These are phyloP conservation scores for Ustilago cynodontis DNA, from an alignment of 1,284 basidiomycete species.

Conservation along the genomic window DNA sequence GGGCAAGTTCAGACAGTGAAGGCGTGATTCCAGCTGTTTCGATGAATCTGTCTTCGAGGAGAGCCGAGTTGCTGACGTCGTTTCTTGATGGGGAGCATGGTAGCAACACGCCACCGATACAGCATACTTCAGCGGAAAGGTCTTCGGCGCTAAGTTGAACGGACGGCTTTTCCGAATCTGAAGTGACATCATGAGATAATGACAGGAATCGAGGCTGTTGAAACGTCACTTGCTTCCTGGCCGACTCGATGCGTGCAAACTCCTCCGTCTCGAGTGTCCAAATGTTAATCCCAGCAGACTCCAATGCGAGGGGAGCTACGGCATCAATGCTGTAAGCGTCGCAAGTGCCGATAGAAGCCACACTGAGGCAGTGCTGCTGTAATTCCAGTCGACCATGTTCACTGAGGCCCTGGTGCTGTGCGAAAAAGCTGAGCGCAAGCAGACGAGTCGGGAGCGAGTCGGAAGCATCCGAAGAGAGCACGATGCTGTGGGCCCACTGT, in stretches of 20 bases:
- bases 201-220: constrained; percentile 15
- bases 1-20: constrained; percentile 77
- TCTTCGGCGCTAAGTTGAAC: constrained; percentile 10
- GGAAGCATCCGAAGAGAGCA: constrained; percentile 15
- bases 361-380: constrained; percentile 27
- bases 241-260: constrained; percentile 24
- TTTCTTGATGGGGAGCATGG: constrained; percentile 13
- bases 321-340: constrained; percentile 20
- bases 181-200: not conserved
- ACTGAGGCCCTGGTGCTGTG: constrained; percentile 46
- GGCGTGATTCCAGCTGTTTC: constrained; percentile 77
- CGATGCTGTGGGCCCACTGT: constrained; percentile 34
- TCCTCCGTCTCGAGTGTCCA: constrained; percentile 54
- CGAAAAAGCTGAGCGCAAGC: constrained; percentile 54
- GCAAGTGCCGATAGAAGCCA: constrained; percentile 10
- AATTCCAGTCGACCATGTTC: constrained; percentile 40
- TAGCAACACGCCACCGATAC: constrained; percentile 58
- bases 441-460: constrained; percentile 39
- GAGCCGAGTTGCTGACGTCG: not conserved
- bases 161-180: not conserved
- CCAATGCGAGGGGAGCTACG: constrained; percentile 26
- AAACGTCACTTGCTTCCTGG: constrained; percentile 7
- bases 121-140: constrained; percentile 26
- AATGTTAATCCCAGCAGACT: constrained; percentile 34
- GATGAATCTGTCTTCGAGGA: constrained; percentile 70